Evolutionary conservation across 2,329 filamentous ascomycete species (phyloP), one percentile per base, ranked within the genome.

Genomic region (Thielaviopsis musarum): DNA sequence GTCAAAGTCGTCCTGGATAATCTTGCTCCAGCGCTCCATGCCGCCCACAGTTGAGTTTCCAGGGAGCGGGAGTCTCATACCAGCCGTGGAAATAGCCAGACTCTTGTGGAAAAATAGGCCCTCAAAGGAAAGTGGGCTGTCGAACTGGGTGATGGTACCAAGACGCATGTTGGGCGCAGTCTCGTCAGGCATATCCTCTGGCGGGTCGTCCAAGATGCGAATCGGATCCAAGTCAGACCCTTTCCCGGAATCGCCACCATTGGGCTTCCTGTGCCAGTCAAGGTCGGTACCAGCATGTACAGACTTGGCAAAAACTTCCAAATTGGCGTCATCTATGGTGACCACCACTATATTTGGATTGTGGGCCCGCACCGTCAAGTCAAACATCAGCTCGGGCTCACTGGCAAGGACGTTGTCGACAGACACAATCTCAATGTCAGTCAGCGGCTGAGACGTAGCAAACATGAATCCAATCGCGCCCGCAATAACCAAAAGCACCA

Each of bases 311-410:
- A 97, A 97, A 34, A 98, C 80, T 66, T 94, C 90, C 60, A 97
- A 77, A 68, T 97, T 90, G 67, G 94, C 85, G 54, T 91, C 84
- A 63, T 87, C 84, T 45, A 98, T 82, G 2, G 86, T 86, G 51
- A 98, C 86, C 1, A 89, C 83, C 48, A 97, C 86, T 49, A 96
- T 83, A 65, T 97, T 98, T 0, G 91, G 91, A 68, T 98, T 98
- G 65, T 91, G 78, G 0, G 91, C 93, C 65, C 82, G 82, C 62
- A 98, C 88, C 21, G 88, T 82, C 55, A 98, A 74, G 70, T 98
- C 91, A 66, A 97, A 80, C 82, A 98, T 95, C 51, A 98, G 79
- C 69, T 97, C 91, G 69, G 95, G 88, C 70, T 95, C 88, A 66
- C 88, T 95, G 2, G 91, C 91, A 55, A 97, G 79, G 24, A 98